These are phyloP conservation scores for Mucor indicus DNA, from an alignment of 371 early-diverging fungal species.

Conservation along the genomic window DNA sequence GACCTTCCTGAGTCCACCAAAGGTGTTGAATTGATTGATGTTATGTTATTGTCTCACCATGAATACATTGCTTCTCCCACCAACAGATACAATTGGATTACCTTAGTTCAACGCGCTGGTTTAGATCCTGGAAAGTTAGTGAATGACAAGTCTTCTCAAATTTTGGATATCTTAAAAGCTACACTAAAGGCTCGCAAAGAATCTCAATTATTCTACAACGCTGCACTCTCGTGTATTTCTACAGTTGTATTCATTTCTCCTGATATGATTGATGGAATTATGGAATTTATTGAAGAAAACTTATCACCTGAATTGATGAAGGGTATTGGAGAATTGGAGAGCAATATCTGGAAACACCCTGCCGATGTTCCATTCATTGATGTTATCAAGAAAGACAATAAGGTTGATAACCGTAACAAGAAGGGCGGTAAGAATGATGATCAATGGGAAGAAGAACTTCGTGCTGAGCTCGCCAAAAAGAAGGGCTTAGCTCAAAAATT, in stretches of 20 bases:
- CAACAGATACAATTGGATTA: slow-evolving; percentile 82
- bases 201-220: slow-evolving; percentile 49
- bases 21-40: slow-evolving; percentile 55
- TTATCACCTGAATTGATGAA: slow-evolving; percentile 45
- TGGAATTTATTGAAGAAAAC: slow-evolving; percentile 43
- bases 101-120: slow-evolving; percentile 71
- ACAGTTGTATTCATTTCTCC: slow-evolving; percentile 60
- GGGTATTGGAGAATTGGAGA: slow-evolving; percentile 51
- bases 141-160: slow-evolving; percentile 30
- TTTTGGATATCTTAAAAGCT: slow-evolving; percentile 44
- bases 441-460: slow-evolving; percentile 84
- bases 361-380: slow-evolving; percentile 68
- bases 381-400: slow-evolving; percentile 50
- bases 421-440: slow-evolving; percentile 65
- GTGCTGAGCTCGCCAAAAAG: slow-evolving; percentile 76
- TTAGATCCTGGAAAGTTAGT: slow-evolving; percentile 74
- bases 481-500: slow-evolving; percentile 58
- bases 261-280: slow-evolving; percentile 41
- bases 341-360: slow-evolving; percentile 67
- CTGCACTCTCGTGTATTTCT: slow-evolving; percentile 55
- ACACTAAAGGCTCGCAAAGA: slow-evolving; percentile 23
- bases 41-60: slow-evolving; percentile 74
- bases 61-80: slow-evolving; percentile 63
- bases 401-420: slow-evolving; percentile 48
- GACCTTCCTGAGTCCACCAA: slow-evolving; percentile 35